phyloP scores from a whole-genome alignment of 768 basidiomycete species.

The Leccinum olivaceopallidum region DNA sequence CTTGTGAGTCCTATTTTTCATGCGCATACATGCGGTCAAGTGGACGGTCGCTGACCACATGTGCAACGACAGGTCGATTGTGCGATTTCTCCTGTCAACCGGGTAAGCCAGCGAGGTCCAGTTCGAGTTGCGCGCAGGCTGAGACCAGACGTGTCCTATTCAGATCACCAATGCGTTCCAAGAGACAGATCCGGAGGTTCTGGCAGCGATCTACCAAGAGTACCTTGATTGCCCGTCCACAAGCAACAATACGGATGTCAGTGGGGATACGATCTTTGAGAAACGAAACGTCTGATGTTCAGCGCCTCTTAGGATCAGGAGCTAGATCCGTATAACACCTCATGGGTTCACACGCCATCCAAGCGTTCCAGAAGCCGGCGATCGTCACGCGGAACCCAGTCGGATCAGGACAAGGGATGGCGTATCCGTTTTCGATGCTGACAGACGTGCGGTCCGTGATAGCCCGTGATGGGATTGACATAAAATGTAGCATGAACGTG shows the following conservation, averaged over 20 bases:
- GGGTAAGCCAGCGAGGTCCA: background rate
- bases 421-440: background rate
- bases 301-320: conserved; percentile 17
- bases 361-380: background rate
- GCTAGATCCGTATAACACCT: conserved; percentile 40
- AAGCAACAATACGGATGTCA: background rate
- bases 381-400: background rate
- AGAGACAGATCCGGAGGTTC: conserved; percentile 3
- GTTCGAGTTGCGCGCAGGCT: background rate
- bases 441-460: background rate
- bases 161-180: conserved; percentile 19
- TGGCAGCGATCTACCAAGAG: conserved; percentile 11
- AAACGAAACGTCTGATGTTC: background rate
- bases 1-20: conserved; percentile 8
- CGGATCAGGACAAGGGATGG: background rate
- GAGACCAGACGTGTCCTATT: background rate
- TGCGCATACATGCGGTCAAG: background rate
- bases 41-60: background rate
- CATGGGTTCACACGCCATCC: conserved; percentile 32
- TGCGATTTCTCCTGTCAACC: background rate
- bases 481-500: background rate
- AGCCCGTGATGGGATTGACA: background rate
- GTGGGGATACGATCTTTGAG: background rate
- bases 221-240: conserved; percentile 8
- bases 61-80: background rate